Evolutionary conservation across 257 asterid genomes (phyloP).

Genomic region (Pogostemon cablin): DNA sequence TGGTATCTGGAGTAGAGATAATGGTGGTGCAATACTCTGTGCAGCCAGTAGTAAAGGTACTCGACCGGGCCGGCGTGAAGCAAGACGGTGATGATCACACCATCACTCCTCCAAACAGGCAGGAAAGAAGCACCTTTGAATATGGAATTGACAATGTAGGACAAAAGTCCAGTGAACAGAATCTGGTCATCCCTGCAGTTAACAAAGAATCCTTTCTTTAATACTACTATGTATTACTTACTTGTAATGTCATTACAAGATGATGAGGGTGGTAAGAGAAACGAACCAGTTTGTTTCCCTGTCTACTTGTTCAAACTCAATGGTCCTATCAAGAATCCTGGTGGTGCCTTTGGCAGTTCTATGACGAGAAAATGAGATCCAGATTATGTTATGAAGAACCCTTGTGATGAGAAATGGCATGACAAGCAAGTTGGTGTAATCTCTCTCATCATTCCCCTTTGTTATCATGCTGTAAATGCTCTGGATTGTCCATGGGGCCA

Average conservation of each 20-base stretch:
- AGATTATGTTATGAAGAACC: slow-evolving; percentile 62
- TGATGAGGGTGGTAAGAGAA: no score
- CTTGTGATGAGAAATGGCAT: slow-evolving; percentile 57
- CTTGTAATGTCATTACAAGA: neutral
- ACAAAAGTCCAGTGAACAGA: slow-evolving; percentile 51
- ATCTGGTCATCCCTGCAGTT: slow-evolving; percentile 80
- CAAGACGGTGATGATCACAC: slow-evolving; percentile 45
- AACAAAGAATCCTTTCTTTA: no score
- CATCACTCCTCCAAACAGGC: slow-evolving; percentile 66
- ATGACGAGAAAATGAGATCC: slow-evolving; percentile 68
- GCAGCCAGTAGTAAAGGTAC: slow-evolving; percentile 80
- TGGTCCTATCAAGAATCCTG: slow-evolving; percentile 58
- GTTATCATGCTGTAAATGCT: slow-evolving; percentile 43
- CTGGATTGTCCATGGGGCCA: slow-evolving; percentile 67
- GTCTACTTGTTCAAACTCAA: slow-evolving; percentile 81
- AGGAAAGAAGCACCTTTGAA: slow-evolving; percentile 26
- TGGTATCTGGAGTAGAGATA: slow-evolving; percentile 77
- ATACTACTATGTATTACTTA: no score
- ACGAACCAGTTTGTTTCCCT: slow-evolving; percentile 67
- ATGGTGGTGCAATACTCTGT: slow-evolving; percentile 79
- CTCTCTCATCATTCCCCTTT: slow-evolving; percentile 38
- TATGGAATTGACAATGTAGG: slow-evolving; percentile 42
- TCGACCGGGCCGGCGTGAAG: slow-evolving; percentile 72
- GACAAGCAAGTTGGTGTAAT: slow-evolving; percentile 41
- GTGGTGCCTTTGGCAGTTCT: slow-evolving; percentile 64